These are phyloP conservation scores for Naematelia aurantialba DNA, from an alignment of 768 basidiomycete species.

Conservation along the genomic window DNA sequence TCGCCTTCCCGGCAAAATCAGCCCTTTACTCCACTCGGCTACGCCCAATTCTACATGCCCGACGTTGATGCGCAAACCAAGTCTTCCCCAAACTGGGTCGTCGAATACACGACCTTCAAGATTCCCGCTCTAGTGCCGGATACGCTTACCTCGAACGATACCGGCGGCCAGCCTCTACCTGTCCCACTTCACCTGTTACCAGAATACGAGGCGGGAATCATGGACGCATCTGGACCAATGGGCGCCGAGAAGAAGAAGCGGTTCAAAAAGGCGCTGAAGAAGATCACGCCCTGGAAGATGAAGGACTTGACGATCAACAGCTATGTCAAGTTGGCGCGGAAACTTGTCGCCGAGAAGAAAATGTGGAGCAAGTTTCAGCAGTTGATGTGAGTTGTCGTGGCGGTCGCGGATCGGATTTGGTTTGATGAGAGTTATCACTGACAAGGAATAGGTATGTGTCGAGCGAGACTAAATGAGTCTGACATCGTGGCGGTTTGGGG, in stretches of 20 bases:
- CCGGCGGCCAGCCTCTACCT: slow-evolving; percentile 21
- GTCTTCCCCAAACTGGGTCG: slow-evolving; percentile 61
- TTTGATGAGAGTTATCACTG: not conserved
- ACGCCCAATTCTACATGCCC: slow-evolving; percentile 73
- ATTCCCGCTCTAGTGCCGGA: slow-evolving; percentile 53
- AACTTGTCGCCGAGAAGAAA: slow-evolving; percentile 55
- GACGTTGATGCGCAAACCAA: slow-evolving; percentile 57
- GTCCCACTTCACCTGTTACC: slow-evolving; percentile 39
- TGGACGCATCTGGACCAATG: slow-evolving; percentile 45
- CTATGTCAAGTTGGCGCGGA: slow-evolving; percentile 66
- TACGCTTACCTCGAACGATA: slow-evolving; percentile 14
- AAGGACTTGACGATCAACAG: slow-evolving; percentile 71
- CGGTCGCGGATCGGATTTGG: not conserved
- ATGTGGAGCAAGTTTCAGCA: slow-evolving; percentile 64
- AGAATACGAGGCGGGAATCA: slow-evolving; percentile 26
- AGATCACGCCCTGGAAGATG: slow-evolving; percentile 65
- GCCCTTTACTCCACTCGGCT: slow-evolving; percentile 72
- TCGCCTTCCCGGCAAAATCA: slow-evolving; percentile 70
- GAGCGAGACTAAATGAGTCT: not conserved
- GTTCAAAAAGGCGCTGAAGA: slow-evolving; percentile 54
- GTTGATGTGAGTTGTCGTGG: slow-evolving; percentile 65
- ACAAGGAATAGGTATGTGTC: not conserved
- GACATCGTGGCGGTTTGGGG: not conserved
- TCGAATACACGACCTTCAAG: slow-evolving; percentile 74
- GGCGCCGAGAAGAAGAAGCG: slow-evolving; percentile 44